A percentile compares a stretch with the other conserved stretches of the same genome.
Evolutionary conservation across 768 basidiomycete species (phyloP).

Genomic region (Mycena kentingensis): DNA sequence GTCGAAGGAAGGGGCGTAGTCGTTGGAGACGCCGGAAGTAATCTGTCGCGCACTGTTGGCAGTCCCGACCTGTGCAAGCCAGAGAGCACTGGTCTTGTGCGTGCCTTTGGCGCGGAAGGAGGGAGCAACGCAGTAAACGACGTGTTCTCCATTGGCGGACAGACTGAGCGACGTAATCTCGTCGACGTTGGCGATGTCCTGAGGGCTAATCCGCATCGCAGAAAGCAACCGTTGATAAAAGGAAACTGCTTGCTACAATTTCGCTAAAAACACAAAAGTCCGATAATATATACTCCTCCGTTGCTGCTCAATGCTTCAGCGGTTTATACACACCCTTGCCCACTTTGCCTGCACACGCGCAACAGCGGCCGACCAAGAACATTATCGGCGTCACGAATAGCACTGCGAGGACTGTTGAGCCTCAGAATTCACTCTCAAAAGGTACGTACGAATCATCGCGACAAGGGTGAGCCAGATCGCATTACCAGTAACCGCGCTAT

Average conservation of each 20-base stretch:
- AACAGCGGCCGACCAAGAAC: slow-evolving; percentile 21
- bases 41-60: slow-evolving; percentile 16
- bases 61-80: slow-evolving; percentile 15
- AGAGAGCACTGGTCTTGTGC: slow-evolving; percentile 17
- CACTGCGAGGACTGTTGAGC: too few species aligned
- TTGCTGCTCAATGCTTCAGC: too few species aligned
- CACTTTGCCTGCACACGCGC: slow-evolving; percentile 5
- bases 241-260: too few species aligned
- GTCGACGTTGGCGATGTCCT: slow-evolving; percentile 11
- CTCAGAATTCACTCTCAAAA: too few species aligned
- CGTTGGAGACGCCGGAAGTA: slow-evolving; percentile 15
- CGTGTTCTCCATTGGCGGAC: slow-evolving; percentile 9
- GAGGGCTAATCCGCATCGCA: slow-evolving; percentile 14
- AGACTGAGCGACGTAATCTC: slow-evolving; percentile 13
- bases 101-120: slow-evolving; percentile 10
- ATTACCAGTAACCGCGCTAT: slow-evolving; percentile 59
- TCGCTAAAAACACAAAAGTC: too few species aligned
- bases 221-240: too few species aligned
- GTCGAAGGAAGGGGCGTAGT: slow-evolving; percentile 13
- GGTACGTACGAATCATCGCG: slow-evolving; percentile 59
- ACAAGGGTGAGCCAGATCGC: slow-evolving; percentile 72
- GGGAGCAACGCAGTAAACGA: slow-evolving; percentile 16
- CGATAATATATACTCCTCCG: too few species aligned
- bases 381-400: slow-evolving; percentile 51
- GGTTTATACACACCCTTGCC: slow-evolving; percentile 16